Conservation (phyloP, 805 yeast species). For the Wickerhamiella allomyrinae region DNA sequence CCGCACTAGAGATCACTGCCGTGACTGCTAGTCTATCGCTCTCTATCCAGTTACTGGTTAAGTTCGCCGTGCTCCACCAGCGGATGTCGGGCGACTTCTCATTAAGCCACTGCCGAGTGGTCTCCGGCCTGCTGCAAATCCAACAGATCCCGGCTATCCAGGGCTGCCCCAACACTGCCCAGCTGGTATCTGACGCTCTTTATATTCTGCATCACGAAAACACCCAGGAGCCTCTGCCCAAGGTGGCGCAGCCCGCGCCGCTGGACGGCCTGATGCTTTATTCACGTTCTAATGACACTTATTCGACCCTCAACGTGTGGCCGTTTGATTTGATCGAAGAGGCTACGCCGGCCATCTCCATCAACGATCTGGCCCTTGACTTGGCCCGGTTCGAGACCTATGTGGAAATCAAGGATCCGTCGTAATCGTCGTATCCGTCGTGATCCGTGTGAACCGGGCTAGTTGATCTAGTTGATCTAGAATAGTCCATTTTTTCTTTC, state of each 20-base stretch:
- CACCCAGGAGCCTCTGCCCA: not conserved
- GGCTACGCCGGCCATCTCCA: constrained; percentile 32
- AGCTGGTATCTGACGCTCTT: constrained; percentile 10
- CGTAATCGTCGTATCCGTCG: too few relatives aligned
- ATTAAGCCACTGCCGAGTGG: not conserved
- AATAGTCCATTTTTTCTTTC: too few relatives aligned
- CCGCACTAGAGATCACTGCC: not conserved
- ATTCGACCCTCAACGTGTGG: constrained; percentile 29
- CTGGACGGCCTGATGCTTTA: constrained; percentile 14
- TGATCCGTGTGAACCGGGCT: too few relatives aligned
- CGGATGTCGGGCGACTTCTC: not conserved
- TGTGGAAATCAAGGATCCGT: constrained; percentile 21
- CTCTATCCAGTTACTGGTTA: constrained; percentile 12
- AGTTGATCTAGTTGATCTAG: too few relatives aligned
- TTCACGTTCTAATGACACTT: constrained; percentile 16
- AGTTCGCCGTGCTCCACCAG: constrained; percentile 17
- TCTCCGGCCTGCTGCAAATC: not conserved
- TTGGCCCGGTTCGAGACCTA: constrained; percentile 41
- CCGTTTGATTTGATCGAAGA: constrained; percentile 49
- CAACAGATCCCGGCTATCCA: not conserved
- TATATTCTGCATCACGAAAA: constrained; percentile 4
- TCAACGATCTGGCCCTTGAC: constrained; percentile 41
- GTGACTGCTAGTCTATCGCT: not conserved
- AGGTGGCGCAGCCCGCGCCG: not conserved
- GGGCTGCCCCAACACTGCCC: constrained; percentile 3